Conservation (phyloP, 1,284 basidiomycete genomes). For the Trametes hirsuta region DNA sequence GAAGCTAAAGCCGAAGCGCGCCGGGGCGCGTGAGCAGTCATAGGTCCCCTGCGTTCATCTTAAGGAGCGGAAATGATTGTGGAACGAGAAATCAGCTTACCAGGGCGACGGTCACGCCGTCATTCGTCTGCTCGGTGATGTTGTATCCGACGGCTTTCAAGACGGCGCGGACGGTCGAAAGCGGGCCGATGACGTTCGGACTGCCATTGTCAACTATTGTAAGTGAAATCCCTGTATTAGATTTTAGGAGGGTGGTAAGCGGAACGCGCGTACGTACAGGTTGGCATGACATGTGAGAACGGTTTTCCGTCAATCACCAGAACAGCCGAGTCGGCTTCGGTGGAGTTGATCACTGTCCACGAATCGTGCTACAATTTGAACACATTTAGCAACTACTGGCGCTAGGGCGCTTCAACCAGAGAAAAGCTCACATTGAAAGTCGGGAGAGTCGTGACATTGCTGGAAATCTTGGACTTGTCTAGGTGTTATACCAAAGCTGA, state of each 20-base stretch:
- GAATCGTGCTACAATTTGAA: conserved; percentile 2
- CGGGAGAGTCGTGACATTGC: conserved; percentile 10
- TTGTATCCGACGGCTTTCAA: conserved; percentile 15
- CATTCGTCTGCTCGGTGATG: conserved; percentile 14
- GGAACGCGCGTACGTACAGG: conserved; percentile 1
- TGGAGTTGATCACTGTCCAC: conserved; percentile 14
- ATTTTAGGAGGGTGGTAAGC: background rate
- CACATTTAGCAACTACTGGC: background rate
- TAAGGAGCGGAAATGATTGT: background rate
- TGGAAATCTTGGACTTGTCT: conserved; percentile 12
- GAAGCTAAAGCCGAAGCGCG: conserved; percentile 25
- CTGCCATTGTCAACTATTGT: conserved; percentile 18
- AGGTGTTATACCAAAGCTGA: background rate
- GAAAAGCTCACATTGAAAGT: background rate
- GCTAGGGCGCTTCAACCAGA: too few relatives aligned
- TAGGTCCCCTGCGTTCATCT: conserved; percentile 16
- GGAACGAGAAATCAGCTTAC: conserved; percentile 1
- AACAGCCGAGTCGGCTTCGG: conserved; percentile 6
- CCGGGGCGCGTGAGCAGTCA: conserved; percentile 18
- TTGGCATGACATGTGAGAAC: conserved; percentile 7
- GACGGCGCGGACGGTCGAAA: conserved; percentile 4
- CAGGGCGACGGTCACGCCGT: conserved; percentile 12
- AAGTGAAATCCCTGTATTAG: too few relatives aligned
- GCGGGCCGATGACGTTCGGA: conserved; percentile 19
- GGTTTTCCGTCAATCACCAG: conserved; percentile 15